Percentiles rank a stretch among this genome's conserved stretches.
phyloP scores from a whole-genome alignment of 2,329 filamentous ascomycete genomes.

The Colletotrichum limetticola region DNA sequence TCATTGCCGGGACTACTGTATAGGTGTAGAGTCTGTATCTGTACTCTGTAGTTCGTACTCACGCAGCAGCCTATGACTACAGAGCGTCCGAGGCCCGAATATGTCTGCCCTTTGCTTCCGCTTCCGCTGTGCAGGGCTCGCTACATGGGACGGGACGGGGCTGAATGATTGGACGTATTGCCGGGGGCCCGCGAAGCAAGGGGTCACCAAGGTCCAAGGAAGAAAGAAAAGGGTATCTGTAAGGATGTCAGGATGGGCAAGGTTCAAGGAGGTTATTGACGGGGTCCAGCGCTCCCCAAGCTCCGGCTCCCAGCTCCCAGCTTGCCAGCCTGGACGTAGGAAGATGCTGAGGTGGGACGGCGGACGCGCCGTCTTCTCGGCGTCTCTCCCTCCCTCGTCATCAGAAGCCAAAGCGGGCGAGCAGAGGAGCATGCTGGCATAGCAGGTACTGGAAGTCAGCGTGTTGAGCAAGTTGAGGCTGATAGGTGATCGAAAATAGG shows the following conservation, averaged over 20 bases:
- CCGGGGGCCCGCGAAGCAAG: neutral
- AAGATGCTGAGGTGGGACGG: neutral
- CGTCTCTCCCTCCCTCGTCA: constrained; percentile 14
- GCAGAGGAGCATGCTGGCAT: too few species aligned
- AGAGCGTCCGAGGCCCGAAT: neutral
- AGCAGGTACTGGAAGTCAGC: neutral
- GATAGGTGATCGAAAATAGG: neutral
- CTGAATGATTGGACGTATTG: neutral
- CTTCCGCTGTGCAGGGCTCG: neutral
- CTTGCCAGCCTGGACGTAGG: neutral
- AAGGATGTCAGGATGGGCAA: neutral
- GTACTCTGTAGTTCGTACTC: neutral
- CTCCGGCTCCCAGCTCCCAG: neutral
- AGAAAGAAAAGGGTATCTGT: neutral
- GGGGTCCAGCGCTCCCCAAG: constrained; percentile 24
- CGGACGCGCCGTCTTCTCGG: constrained; percentile 25
- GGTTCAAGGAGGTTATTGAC: constrained; percentile 3
- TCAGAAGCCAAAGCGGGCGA: neutral
- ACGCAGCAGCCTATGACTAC: neutral
- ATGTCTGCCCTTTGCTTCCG: neutral
- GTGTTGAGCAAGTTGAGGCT: neutral
- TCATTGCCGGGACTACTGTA: constrained; percentile 10
- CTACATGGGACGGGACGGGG: neutral
- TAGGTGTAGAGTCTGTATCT: neutral
- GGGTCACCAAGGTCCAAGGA: neutral